Conservation (phyloP, 1,139 yeast species). For the Suhomyces coccinellae region DNA sequence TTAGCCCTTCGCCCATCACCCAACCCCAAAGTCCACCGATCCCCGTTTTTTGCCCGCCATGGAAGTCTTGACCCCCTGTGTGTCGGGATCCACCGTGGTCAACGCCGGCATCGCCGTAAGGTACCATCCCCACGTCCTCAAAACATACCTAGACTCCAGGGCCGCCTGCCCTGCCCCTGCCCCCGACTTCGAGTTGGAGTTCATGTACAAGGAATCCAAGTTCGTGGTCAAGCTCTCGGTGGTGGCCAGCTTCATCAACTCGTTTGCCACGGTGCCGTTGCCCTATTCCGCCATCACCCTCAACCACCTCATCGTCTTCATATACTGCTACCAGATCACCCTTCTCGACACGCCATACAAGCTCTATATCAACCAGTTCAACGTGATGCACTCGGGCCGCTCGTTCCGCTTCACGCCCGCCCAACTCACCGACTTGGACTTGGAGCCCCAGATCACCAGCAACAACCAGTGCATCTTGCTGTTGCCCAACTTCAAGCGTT, state of each 20-base stretch:
- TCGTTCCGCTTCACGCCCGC: constrained; percentile 11
- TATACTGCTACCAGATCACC: constrained; percentile 15
- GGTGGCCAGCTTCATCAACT: constrained; percentile 16
- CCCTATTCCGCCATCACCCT: constrained; percentile 12
- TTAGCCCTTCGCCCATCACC: no score
- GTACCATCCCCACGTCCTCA: constrained; percentile 15
- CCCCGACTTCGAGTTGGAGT: constrained; percentile 13
- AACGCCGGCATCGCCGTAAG: constrained; percentile 5
- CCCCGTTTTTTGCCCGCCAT: not conserved
- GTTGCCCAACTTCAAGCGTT: constrained; percentile 9
- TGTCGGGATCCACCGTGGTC: constrained; percentile 15
- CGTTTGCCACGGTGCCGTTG: constrained; percentile 12
- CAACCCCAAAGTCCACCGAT: no score
- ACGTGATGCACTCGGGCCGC: constrained; percentile 16
- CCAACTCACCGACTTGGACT: not conserved
- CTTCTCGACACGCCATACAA: constrained; percentile 8
- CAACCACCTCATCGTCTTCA: constrained; percentile 18
- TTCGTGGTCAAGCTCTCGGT: constrained; percentile 15
- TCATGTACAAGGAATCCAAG: constrained; percentile 13
- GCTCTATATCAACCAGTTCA: constrained; percentile 17
- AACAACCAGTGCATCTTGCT: constrained; percentile 9
- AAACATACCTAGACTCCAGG: constrained; percentile 15
- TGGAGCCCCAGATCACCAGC: not conserved
- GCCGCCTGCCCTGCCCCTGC: not conserved
- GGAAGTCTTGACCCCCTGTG: constrained; percentile 14